phyloP scores from a whole-genome alignment of 2,329 filamentous ascomycete species.

The Paraconiothyrium sp. region DNA sequence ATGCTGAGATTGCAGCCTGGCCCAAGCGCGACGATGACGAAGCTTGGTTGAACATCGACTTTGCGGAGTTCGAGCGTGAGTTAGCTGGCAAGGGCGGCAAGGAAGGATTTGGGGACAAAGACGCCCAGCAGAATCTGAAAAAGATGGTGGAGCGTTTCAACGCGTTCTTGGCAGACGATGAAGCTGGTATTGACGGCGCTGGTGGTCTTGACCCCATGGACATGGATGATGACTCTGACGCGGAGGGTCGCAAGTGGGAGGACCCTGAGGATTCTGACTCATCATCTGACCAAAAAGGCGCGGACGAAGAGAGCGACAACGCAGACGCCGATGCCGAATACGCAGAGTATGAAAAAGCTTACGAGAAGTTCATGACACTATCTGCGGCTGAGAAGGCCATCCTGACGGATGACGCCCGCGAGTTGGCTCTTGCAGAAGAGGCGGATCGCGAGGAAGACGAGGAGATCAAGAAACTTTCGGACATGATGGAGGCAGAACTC shows the following conservation, averaged over 20 bases:
- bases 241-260: conserved; percentile 55
- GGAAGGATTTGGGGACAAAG: conserved; percentile 68
- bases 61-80: conserved; percentile 86
- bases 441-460: conserved; percentile 56
- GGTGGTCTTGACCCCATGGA: conserved; percentile 76
- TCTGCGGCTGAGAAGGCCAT: conserved; percentile 51
- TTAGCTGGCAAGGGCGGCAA: conserved; percentile 62
- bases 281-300: conserved; percentile 54
- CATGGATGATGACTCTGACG: conserved; percentile 65
- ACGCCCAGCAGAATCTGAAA: conserved; percentile 77
- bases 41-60: conserved; percentile 91
- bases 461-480: conserved; percentile 71
- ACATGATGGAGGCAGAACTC: conserved; percentile 77
- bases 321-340: conserved; percentile 79
- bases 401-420: conserved; percentile 45
- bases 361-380: conserved; percentile 83
- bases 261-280: conserved; percentile 56
- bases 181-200: conserved; percentile 80
- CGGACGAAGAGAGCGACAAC: conserved; percentile 67
- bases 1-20: conserved; percentile 80
- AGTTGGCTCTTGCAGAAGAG: conserved; percentile 52
- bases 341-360: conserved; percentile 76
- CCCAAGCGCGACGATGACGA: conserved; percentile 79
- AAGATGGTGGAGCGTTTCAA: conserved; percentile 97
- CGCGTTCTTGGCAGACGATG: conserved; percentile 86